Evolutionary conservation across 129 eudicot species (phyloP).

Genomic region (Chrysanthemum lavandulifolium): DNA sequence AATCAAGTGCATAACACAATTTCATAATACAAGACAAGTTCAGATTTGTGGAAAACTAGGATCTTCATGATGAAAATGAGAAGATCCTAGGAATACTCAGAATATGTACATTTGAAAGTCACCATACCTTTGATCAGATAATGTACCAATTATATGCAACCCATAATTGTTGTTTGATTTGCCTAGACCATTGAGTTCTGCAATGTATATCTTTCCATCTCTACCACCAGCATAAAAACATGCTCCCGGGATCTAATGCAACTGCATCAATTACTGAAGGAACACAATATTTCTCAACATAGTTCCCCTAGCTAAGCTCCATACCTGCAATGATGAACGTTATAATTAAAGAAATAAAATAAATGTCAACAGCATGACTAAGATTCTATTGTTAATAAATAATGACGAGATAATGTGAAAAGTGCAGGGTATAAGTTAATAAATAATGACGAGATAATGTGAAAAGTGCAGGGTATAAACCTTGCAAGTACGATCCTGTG

Average conservation of each 20-base stretch:
- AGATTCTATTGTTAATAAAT: not conserved
- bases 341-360: slow-evolving; percentile 8
- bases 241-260: slow-evolving; percentile 75
- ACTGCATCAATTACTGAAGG: slow-evolving; percentile 74
- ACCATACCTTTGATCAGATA: slow-evolving; percentile 66
- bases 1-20: slow-evolving; percentile 6
- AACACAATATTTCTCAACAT: slow-evolving; percentile 65
- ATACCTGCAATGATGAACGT: slow-evolving; percentile 46
- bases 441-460: not conserved
- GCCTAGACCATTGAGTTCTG: slow-evolving; percentile 58
- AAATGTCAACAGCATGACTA: slow-evolving; percentile 18
- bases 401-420: not conserved
- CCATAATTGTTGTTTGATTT: slow-evolving; percentile 50
- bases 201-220: slow-evolving; percentile 86
- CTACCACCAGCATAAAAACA: slow-evolving; percentile 87
- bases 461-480: slow-evolving; percentile 30
- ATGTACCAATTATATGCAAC: slow-evolving; percentile 64
- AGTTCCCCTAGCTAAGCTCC: slow-evolving; percentile 69
- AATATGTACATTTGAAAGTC: not conserved
- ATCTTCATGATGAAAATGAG: not conserved
- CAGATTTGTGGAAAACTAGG: not conserved
- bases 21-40: not conserved
- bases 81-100: not conserved
- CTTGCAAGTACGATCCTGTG: slow-evolving; percentile 97
- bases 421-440: not conserved